A percentile compares a stretch with the other conserved stretches of the same genome.
phyloP scores from a whole-genome alignment of 2,329 filamentous ascomycete genomes.

The Epichloe uncinata region DNA sequence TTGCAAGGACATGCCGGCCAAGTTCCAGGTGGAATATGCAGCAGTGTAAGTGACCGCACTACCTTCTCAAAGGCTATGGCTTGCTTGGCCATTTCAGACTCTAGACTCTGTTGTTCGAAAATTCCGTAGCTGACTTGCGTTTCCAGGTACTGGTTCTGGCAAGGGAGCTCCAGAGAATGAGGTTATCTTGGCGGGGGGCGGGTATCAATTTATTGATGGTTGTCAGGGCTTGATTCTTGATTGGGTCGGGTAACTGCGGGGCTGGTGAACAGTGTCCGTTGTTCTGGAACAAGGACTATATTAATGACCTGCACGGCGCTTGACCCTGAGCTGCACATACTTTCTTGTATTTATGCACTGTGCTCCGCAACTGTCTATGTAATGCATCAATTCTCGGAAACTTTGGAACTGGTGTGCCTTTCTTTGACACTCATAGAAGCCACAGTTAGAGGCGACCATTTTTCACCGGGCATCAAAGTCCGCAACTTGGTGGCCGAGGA shows the following conservation, averaged over 20 bases:
- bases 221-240: no score
- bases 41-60: constrained; percentile 55
- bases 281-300: no score
- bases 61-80: not conserved
- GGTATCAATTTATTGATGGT: no score
- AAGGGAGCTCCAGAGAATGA: constrained; percentile 3
- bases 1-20: constrained; percentile 49
- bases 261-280: no score
- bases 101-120: not conserved
- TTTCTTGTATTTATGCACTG: no score
- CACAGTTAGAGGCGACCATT: no score
- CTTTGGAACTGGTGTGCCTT: not conserved
- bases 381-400: not conserved
- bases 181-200: no score
- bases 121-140: not conserved
- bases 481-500: not conserved
- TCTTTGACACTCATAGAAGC: no score
- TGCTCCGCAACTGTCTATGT: not conserved
- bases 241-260: no score
- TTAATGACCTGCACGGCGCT: no score
- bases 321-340: no score
- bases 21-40: constrained; percentile 67
- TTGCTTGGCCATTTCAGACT: no score
- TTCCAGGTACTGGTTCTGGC: constrained; percentile 27
- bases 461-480: not conserved